Conservation (phyloP, 192 early-diverging fungal genomes). For the Gigaspora rosea region DNA sequence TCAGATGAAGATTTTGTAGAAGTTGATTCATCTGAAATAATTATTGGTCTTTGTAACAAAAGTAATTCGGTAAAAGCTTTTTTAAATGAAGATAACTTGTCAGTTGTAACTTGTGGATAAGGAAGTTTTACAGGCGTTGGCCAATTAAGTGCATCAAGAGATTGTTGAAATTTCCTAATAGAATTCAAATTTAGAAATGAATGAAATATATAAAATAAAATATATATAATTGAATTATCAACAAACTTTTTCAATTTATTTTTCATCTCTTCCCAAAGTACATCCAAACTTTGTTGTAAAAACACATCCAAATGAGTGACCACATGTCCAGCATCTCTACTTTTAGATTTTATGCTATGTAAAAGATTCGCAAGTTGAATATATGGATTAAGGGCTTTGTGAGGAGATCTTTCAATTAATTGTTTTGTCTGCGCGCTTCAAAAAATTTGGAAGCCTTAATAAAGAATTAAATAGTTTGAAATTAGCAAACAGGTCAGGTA, state of each 20-base stretch:
- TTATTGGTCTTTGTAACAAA: slow-evolving; percentile 42
- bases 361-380: slow-evolving; percentile 42
- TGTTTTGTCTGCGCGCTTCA: slow-evolving; percentile 39
- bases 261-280: slow-evolving; percentile 51
- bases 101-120: slow-evolving; percentile 3
- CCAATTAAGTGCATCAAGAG: slow-evolving; percentile 45
- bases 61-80: slow-evolving; percentile 40
- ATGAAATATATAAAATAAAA: neutral
- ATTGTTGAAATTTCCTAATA: slow-evolving; percentile 44
- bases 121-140: slow-evolving; percentile 41
- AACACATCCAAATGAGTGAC: slow-evolving; percentile 41
- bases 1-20: slow-evolving; percentile 7
- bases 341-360: slow-evolving; percentile 30
- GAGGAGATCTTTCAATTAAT: slow-evolving; percentile 42
- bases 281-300: slow-evolving; percentile 36
- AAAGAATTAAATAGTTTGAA: slow-evolving; percentile 5
- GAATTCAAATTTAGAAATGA: slow-evolving; percentile 29
- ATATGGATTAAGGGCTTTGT: slow-evolving; percentile 46
- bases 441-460: neutral
- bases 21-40: slow-evolving; percentile 14
- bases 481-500: neutral
- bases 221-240: neutral
- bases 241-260: slow-evolving; percentile 46
- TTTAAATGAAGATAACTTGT: slow-evolving; percentile 37
- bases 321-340: slow-evolving; percentile 10